phyloP scores from a whole-genome alignment of 257 asterid genomes.

The Gentiana macrophylla region DNA sequence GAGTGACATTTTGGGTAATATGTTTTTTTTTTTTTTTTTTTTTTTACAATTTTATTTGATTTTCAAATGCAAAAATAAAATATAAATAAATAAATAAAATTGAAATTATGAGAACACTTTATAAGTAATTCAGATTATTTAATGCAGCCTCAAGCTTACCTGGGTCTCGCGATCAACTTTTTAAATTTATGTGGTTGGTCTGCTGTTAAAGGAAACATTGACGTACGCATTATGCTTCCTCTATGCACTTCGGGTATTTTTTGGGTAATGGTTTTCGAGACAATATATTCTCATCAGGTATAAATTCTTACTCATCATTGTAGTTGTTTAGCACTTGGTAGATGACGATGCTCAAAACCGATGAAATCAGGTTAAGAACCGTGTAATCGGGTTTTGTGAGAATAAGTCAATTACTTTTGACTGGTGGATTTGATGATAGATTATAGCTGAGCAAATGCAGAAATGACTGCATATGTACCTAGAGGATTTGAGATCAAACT shows the following conservation, averaged over 20 bases:
- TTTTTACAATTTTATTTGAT: constrained; percentile 4
- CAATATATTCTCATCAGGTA: constrained; percentile 97
- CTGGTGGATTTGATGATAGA: too few species aligned
- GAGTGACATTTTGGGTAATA: constrained; percentile 77
- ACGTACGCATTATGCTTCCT: constrained; percentile 64
- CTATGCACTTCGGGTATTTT: constrained; percentile 56
- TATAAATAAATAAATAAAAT: too few species aligned
- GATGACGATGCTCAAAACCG: too few species aligned
- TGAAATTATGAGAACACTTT: too few species aligned
- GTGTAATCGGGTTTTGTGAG: too few species aligned
- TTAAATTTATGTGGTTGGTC: constrained; percentile 93
- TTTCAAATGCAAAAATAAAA: neutral
- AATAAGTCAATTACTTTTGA: too few species aligned
- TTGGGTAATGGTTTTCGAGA: constrained; percentile 76
- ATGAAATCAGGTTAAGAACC: too few species aligned
- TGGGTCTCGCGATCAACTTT: constrained; percentile 78
- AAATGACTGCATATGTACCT: too few species aligned
- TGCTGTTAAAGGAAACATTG: constrained; percentile 67
- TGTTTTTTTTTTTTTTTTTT: constrained; percentile 2
- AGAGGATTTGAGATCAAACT: too few species aligned
- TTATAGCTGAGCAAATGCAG: too few species aligned
- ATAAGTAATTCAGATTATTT: constrained; percentile 7
- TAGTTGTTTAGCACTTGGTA: too few species aligned
- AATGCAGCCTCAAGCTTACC: constrained; percentile 94
- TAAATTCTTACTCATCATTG: neutral